Evolutionary conservation across 192 early-diverging fungal species (phyloP).

Genomic region (Umbelopsis vinacea): DNA sequence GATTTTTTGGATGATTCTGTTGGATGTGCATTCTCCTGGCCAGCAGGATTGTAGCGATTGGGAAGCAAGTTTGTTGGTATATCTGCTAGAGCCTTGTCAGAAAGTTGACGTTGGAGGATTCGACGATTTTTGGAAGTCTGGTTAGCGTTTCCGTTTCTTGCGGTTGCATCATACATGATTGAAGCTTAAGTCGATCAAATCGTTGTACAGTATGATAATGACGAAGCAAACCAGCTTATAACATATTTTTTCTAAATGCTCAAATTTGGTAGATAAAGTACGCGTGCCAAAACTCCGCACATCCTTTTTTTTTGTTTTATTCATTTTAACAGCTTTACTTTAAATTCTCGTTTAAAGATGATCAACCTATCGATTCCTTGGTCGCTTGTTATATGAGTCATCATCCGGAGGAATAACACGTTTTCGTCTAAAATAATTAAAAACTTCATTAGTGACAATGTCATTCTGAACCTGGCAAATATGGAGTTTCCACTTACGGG

Average conservation of each 20-base stretch:
- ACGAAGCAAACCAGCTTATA: too few species aligned
- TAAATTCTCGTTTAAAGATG: not conserved
- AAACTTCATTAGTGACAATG: not conserved
- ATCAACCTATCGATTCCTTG: slow-evolving; percentile 10
- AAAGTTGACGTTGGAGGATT: not conserved
- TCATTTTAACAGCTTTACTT: not conserved
- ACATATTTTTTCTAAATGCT: too few species aligned
- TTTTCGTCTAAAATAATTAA: not conserved
- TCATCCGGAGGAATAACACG: slow-evolving; percentile 12
- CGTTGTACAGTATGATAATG: too few species aligned
- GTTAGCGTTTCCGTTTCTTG: not conserved
- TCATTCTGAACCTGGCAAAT: not conserved
- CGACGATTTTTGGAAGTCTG: not conserved
- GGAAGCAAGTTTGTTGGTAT: not conserved
- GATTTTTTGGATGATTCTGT: not conserved
- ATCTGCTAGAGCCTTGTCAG: slow-evolving; percentile 2
- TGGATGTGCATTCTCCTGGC: slow-evolving; percentile 2
- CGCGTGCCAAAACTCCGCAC: slow-evolving; percentile 1
- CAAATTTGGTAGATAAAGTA: not conserved
- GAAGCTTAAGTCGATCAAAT: not conserved
- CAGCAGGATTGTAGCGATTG: slow-evolving; percentile 1
- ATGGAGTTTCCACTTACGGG: not conserved
- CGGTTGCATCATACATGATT: not conserved
- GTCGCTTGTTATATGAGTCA: slow-evolving; percentile 15
- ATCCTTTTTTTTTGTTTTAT: not conserved